Conservation (phyloP, 2,329 filamentous ascomycete genomes). For the Penicillium sp. region DNA sequence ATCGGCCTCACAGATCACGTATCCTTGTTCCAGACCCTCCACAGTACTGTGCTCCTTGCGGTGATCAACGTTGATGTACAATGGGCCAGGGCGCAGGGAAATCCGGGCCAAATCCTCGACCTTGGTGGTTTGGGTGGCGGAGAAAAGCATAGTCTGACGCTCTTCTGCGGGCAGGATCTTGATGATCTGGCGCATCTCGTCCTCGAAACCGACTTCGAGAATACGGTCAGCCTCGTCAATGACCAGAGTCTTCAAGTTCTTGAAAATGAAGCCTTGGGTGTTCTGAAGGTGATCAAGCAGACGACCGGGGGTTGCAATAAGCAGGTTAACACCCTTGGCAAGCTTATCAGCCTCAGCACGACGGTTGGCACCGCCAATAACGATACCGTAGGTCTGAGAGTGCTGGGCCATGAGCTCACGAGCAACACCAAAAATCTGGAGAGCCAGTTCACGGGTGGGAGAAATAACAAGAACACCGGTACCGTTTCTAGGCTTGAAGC, state of each 20-base stretch:
- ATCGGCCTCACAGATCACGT: conserved; percentile 89
- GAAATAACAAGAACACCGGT: conserved; percentile 91
- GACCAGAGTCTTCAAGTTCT: conserved; percentile 86
- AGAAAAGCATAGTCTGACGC: conserved; percentile 97
- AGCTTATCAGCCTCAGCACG: conserved; percentile 93
- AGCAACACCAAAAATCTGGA: conserved; percentile 95
- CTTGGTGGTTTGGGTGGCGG: conserved; percentile 96
- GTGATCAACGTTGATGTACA: conserved; percentile 97
- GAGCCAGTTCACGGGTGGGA: conserved; percentile 86
- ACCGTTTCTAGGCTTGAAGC: conserved; percentile 91
- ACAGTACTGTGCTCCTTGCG: conserved; percentile 87
- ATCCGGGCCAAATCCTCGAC: conserved; percentile 95
- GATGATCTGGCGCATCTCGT: conserved; percentile 95
- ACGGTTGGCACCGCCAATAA: conserved; percentile 91
- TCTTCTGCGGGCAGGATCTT: conserved; percentile 87
- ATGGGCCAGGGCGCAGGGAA: conserved; percentile 81
- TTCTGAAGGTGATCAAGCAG: conserved; percentile 93
- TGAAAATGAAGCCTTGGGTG: conserved; percentile 84
- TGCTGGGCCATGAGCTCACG: conserved; percentile 90
- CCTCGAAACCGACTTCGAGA: conserved; percentile 95
- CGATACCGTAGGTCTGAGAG: conserved; percentile 92
- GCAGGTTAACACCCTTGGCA: conserved; percentile 85
- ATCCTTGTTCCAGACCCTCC: conserved; percentile 91
- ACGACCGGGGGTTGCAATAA: conserved; percentile 91
- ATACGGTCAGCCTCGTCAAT: conserved; percentile 98